A percentile compares a stretch with the other conserved stretches of the same genome.
phyloP scores from a whole-genome alignment of 768 basidiomycete species.

The Boletus sp. region DNA sequence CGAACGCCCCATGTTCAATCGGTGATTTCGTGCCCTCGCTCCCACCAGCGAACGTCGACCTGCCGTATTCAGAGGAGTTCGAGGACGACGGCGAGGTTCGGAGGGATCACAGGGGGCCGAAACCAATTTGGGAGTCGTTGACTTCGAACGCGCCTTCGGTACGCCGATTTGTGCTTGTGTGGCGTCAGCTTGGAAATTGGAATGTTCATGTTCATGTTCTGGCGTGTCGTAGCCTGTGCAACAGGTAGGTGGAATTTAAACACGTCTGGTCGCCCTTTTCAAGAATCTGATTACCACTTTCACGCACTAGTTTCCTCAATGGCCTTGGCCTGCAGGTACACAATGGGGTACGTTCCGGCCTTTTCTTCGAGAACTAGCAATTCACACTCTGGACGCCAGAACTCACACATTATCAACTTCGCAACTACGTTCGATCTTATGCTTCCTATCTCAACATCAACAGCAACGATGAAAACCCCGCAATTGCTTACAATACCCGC shows the following conservation, averaged over 20 bases:
- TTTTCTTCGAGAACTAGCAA: background rate
- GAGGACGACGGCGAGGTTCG: constrained; percentile 3
- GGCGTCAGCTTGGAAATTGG: background rate
- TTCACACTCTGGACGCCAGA: constrained; percentile 12
- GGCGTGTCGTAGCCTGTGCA: background rate
- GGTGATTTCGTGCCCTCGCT: constrained; percentile 14
- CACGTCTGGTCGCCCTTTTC: background rate
- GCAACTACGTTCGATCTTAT: constrained; percentile 31
- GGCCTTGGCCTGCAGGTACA: constrained; percentile 18
- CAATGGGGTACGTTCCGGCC: constrained; percentile 6
- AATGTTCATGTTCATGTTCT: background rate
- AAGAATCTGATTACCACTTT: background rate
- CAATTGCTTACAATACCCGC: constrained; percentile 45
- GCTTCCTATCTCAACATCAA: constrained; percentile 13
- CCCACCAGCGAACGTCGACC: background rate
- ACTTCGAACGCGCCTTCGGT: constrained; percentile 11
- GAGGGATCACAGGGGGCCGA: constrained; percentile 11
- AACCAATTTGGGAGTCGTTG: constrained; percentile 17
- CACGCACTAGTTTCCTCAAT: constrained; percentile 4
- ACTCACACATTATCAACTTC: constrained; percentile 34
- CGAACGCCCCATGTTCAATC: constrained; percentile 2
- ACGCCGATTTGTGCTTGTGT: background rate
- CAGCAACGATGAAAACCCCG: constrained; percentile 37
- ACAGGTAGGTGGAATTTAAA: background rate
- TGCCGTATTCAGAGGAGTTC: constrained; percentile 12